Conservation (phyloP, 805 yeast genomes). For the Myxozyma kluyveri region DNA sequence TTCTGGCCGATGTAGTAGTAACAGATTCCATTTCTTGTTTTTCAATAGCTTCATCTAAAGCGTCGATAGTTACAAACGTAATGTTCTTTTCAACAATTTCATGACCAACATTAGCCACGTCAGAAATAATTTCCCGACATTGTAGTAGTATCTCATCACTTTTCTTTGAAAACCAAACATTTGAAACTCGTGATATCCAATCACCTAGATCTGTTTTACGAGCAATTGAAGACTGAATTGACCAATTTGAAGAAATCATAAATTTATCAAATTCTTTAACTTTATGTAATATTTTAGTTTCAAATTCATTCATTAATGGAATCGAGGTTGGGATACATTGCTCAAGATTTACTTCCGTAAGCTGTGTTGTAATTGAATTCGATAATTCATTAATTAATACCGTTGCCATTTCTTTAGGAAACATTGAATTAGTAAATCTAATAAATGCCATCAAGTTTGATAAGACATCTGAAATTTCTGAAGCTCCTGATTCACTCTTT, state of each 20-base stretch:
- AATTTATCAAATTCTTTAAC: constrained; percentile 15
- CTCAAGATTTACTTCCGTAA: constrained; percentile 16
- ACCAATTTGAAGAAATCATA: constrained; percentile 15
- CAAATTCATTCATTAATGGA: constrained; percentile 10
- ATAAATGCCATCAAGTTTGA: constrained; percentile 8
- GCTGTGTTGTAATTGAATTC: constrained; percentile 8
- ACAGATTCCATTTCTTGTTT: not conserved
- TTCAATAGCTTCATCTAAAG: constrained; percentile 6
- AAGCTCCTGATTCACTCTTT: not conserved
- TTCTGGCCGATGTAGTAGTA: too few species aligned
- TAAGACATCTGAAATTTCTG: constrained; percentile 1
- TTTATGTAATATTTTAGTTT: not conserved
- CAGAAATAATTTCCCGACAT: constrained; percentile 11
- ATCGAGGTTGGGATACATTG: constrained; percentile 15
- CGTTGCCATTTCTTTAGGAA: constrained; percentile 15
- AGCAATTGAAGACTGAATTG: not conserved
- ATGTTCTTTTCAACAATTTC: constrained; percentile 24
- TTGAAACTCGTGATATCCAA: constrained; percentile 24
- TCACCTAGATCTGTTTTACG: constrained; percentile 20
- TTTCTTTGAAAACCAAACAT: constrained; percentile 26
- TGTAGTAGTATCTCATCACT: constrained; percentile 17
- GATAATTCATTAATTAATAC: constrained; percentile 15
- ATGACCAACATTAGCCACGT: constrained; percentile 16
- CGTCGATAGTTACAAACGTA: constrained; percentile 11
- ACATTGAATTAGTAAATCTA: constrained; percentile 5